These are phyloP conservation scores for Spergularia bocconei DNA, from an alignment of 148 eudicot genomes.

Conservation along the genomic window DNA sequence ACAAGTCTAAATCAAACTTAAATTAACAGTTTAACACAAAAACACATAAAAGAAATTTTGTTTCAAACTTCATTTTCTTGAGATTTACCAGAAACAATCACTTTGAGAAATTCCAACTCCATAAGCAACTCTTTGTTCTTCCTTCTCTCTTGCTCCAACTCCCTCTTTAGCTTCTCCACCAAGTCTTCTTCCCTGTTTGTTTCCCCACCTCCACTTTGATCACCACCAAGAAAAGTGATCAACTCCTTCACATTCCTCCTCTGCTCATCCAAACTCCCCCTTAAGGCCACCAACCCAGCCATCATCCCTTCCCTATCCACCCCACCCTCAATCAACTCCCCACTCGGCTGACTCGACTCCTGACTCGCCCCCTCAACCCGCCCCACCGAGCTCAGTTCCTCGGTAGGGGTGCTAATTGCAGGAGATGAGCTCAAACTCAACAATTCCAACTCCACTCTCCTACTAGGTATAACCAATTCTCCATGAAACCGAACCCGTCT, in stretches of 20 bases:
- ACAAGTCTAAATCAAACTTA: neutral
- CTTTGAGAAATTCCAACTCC: conserved; percentile 50
- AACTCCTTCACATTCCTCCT: conserved; percentile 47
- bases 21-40: neutral
- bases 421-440: conserved; percentile 24
- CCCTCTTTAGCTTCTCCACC: conserved; percentile 44
- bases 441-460: conserved; percentile 20
- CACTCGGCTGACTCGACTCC: conserved; percentile 11
- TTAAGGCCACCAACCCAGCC: conserved; percentile 43
- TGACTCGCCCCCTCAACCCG: conserved; percentile 6
- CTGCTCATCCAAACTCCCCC: conserved; percentile 66
- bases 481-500: conserved; percentile 28
- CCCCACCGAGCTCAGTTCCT: conserved; percentile 27
- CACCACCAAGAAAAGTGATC: conserved; percentile 36
- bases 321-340: conserved; percentile 24
- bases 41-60: neutral
- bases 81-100: conserved; percentile 28
- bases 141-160: conserved; percentile 47
- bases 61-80: conserved; percentile 10
- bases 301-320: conserved; percentile 41
- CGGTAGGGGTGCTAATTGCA: conserved; percentile 18
- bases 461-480: conserved; percentile 29
- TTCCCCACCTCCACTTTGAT: conserved; percentile 26
- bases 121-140: conserved; percentile 43
- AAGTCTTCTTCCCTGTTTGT: conserved; percentile 45